Base-by-base conservation (phyloP, 257 asterid genomes). In the Salvia splendens region DNA sequence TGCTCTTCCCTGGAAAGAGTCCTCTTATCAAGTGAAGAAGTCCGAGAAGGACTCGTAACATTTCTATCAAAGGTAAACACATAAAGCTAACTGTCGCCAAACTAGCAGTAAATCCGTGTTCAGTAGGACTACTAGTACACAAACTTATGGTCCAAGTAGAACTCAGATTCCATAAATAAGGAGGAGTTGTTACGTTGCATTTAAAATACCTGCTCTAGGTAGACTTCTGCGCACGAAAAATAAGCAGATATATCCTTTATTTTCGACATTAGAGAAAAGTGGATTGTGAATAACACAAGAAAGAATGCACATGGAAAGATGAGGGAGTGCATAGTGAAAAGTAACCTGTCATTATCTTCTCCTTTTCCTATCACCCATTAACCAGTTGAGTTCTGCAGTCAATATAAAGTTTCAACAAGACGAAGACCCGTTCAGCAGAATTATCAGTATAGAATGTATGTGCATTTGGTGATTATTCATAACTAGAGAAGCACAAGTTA, bases 21-120 rank as follows among this genome's bases (percentile, higher is more conserved):
- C 59, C 10, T 48, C 54, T 9, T 35, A 12, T 60, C 40, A 12
- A 30, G 41, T 24, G 51, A 45, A 17, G 28, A 59, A 65, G 69
- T 41, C n/a, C n/a, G 47, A 46, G 60, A 69, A 57, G 70, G 33
- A 46, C 33, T 36, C 12, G 61, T 68, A 63, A 61, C 55, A 59
- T 24, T 40, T 32, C 59, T 63, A 48, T 33, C 7, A 57, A 12
- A 51, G 82, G 67, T 69, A 62, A 46, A 14, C 11, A 12, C 7
- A 15, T 14, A 69, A 36, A 32, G 32, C 55, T 61, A 16, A 66
- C 9, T 58, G 64, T 58, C 8, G 12, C 64, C 50, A 15, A 60
- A 60, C 14, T 15, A 59, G 49, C 49, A 59, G 45, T 58, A 15
- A 36, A 15, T 15, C 49, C 38, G 49, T 40, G 15, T 61, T 11